Evolutionary conservation across 345 rosid species (phyloP), one percentile per base, ranked within the genome.

Genomic region (Citrus maxima): DNA sequence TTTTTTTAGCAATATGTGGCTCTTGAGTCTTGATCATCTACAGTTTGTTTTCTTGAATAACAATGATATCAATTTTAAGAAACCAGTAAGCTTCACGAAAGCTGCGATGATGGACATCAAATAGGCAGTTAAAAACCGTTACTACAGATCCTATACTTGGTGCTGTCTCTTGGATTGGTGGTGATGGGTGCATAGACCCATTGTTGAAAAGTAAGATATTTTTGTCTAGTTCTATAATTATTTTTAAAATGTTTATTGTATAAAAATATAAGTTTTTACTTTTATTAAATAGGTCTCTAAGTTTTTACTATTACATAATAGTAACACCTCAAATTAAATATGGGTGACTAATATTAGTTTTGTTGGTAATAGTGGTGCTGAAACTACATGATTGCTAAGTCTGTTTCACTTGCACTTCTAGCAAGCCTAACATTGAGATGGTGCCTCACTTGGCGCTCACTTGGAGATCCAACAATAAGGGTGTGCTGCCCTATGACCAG

Each of bases 361-460:
- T 59, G 27, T 13, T 56, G 18, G 74, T 80, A 75, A 83, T 86
- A 83, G 0, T 37, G 34, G 37, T 49, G 67, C 62, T 65, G 55
- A 40, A 8, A 12, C 72, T 67, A 74, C 27, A 66, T 56, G 16
- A 64, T 79, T 4, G 22, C 25, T 4, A 10, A 37, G 38, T 25
- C 63, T 46, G 9, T 55, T 70, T 14, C 42, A 42, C 25, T 70
- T 60, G 78, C 83, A 70, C 25, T 76, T 51, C 65, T 73, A 32
- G 79, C 83, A 86, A 83, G 35, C 76, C 82, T 79, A 2, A 88
- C 74, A 73, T 81, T 78, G 49, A 89, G 75, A 56, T 72, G 82
- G 78, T 86, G 88, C 75, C 72, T 73, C 67, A 84, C 84, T 67
- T 67, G 91, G 37, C 34, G 77, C 78, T 91, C 91, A 28, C 77